Evolutionary conservation across 257 asterid genomes (phyloP), one percentile per base, ranked within the genome.

Genomic region (Ilex aquifolium): DNA sequence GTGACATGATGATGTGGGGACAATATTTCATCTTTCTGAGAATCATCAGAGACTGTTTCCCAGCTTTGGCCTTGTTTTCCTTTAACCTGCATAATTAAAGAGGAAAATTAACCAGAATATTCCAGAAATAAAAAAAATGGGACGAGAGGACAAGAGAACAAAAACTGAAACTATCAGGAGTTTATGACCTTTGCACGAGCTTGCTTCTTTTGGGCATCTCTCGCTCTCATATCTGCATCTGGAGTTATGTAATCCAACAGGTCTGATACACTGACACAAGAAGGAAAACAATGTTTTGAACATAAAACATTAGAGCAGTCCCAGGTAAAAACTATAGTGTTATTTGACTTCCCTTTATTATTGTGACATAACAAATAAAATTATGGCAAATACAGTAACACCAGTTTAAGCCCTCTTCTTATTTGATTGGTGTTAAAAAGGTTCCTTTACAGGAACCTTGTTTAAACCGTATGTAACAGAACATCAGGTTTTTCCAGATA

Each of bases 211-310:
- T 83, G 97, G 65, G 95, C 92, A 46, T 87, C 95, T 81, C 91
- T 83, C 71, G 88, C 93, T 72, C 84, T 86, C 83, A 80, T 80
- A 74, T 85, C 95, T n/a, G 88, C 85, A 55, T 88, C 96, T 6
- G 97, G 95, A 55, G 90, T 76, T 66, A 90, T 90, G 69, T 90
- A 87, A 77, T 90, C 95, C 80, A 90, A 72, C 55, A 90, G 75
- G 75, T 90, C 97, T 31, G 97, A 90, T 42, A 90, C 97, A 67
- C 97, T 90, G 78, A 67, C 31, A n/a, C 66, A 53, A 17, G 57
- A 53, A 15, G 30, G 42, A 12, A 49, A 49, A 49, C 54, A 49
- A 49, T 49, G 9, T 44, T 44, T 0, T 13, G 50, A 44, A 7
- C 13, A 44, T 44, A 44, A 44, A 44, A 44, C 9, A 44, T 7